phyloP scores from a whole-genome alignment of 2,329 filamentous ascomycete species.

The Fusarium mexicanum region DNA sequence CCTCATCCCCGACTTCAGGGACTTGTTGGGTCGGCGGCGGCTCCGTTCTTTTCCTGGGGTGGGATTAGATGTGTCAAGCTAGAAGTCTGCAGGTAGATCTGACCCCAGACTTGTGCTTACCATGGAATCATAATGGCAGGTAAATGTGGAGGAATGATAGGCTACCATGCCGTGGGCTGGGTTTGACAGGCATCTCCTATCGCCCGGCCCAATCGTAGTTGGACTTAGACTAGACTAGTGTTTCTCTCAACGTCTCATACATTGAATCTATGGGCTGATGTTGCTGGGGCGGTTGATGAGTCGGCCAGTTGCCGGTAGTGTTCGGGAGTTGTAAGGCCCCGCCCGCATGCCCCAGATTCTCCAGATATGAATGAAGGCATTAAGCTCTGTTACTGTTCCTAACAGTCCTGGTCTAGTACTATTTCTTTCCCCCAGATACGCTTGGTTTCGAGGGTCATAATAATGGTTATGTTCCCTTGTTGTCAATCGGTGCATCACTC shows the following conservation, averaged over 20 bases:
- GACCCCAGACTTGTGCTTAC: slow-evolving; percentile 25
- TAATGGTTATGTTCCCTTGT: background rate
- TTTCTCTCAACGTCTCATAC: background rate
- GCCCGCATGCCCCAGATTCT: slow-evolving; percentile 20
- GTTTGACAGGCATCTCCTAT: slow-evolving; percentile 6
- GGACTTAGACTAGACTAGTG: background rate
- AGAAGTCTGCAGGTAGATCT: slow-evolving; percentile 31
- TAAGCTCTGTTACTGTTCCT: background rate
- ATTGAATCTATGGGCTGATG: slow-evolving; percentile 2
- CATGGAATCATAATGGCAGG: slow-evolving; percentile 2
- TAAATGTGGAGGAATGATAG: slow-evolving; percentile 6
- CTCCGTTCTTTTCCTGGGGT: slow-evolving; percentile 21
- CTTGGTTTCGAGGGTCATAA: background rate
- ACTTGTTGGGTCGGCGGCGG: slow-evolving; percentile 23
- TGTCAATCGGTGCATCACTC: background rate
- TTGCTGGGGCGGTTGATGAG: background rate
- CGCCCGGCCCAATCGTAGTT: slow-evolving; percentile 1
- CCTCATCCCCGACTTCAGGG: slow-evolving; percentile 31
- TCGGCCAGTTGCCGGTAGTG: slow-evolving; percentile 16
- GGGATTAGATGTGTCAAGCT: slow-evolving; percentile 15
- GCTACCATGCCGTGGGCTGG: background rate
- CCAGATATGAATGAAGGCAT: background rate
- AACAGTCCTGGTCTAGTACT: background rate
- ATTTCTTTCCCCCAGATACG: background rate
- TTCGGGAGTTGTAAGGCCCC: slow-evolving; percentile 10